Conservation (phyloP, 192 early-diverging fungal species). For the Umbelopsis isabellina region DNA sequence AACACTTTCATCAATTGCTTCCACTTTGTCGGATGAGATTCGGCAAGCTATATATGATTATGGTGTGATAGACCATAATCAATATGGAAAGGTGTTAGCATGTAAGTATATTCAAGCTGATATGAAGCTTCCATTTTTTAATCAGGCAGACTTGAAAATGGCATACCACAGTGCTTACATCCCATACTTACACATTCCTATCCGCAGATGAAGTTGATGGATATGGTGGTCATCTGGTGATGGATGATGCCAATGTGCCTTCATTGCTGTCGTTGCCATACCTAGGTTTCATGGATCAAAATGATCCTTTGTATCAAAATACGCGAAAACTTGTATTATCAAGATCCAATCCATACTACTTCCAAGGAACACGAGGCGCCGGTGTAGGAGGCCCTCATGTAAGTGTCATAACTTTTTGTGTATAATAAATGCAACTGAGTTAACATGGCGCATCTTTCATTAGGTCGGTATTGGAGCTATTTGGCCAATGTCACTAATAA, state of each 20-base stretch:
- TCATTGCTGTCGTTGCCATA: conserved; percentile 64
- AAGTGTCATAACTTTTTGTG: neutral
- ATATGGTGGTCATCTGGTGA: conserved; percentile 62
- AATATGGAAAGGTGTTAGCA: conserved; percentile 59
- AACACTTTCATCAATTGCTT: conserved; percentile 44
- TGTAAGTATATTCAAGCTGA: conserved; percentile 27
- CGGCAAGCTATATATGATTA: conserved; percentile 52
- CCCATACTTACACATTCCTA: neutral
- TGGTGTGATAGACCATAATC: conserved; percentile 51
- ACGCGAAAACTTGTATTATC: conserved; percentile 62
- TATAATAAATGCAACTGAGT: neutral
- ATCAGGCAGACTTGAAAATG: too few relatives aligned
- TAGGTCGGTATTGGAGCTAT: conserved; percentile 31
- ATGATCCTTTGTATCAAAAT: conserved; percentile 55
- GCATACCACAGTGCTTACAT: too few relatives aligned
- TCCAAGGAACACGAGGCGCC: conserved; percentile 43
- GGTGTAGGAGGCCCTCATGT: conserved; percentile 37
- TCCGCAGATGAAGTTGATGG: conserved; percentile 65
- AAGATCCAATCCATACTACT: conserved; percentile 63
- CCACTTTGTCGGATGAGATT: conserved; percentile 48
- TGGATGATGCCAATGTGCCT: conserved; percentile 78
- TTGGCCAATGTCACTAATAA: conserved; percentile 42
- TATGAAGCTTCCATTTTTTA: too few relatives aligned
- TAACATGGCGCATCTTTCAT: neutral
- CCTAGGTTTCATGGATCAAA: conserved; percentile 55